These are phyloP conservation scores for Serpula lacrymans DNA, from an alignment of 768 basidiomycete genomes.

Conservation along the genomic window DNA sequence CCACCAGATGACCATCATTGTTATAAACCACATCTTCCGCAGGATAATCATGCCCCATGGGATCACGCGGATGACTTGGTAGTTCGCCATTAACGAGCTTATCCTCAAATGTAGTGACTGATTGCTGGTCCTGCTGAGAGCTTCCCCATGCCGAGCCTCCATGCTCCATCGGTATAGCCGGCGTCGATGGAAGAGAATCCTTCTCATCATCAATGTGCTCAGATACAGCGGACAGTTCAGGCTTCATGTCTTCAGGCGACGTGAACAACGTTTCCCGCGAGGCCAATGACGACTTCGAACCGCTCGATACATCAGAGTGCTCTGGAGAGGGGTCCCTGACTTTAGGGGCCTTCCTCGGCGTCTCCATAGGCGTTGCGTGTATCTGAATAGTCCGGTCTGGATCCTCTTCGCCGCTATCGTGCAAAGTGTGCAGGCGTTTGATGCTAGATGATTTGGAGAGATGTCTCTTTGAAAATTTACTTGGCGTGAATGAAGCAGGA, in stretches of 20 bases:
- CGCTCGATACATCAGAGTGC: conserved; percentile 37
- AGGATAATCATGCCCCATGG: conserved; percentile 70
- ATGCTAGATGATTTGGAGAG: conserved; percentile 23
- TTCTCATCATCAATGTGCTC: conserved; percentile 33
- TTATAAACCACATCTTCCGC: conserved; percentile 88
- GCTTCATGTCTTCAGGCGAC: conserved; percentile 43
- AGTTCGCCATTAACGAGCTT: conserved; percentile 53
- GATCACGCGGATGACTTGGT: conserved; percentile 42
- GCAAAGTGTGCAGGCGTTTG: conserved; percentile 35
- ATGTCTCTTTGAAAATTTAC: conserved; percentile 42
- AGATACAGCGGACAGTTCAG: conserved; percentile 26
- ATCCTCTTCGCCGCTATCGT: conserved; percentile 41
- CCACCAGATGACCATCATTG: conserved; percentile 83
- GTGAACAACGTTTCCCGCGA: conserved; percentile 51
- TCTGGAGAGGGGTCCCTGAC: conserved; percentile 48
- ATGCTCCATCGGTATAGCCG: conserved; percentile 43
- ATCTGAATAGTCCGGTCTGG: conserved; percentile 64
- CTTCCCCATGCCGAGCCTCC: conserved; percentile 62
- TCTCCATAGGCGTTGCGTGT: conserved; percentile 30
- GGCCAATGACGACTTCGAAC: conserved; percentile 41
- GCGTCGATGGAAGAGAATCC: conserved; percentile 49
- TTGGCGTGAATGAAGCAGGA: conserved; percentile 42
- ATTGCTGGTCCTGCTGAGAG: conserved; percentile 32
- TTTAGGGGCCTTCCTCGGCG: conserved; percentile 9
- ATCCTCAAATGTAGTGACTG: conserved; percentile 42